Base-by-base conservation (phyloP, 1,284 basidiomycete genomes). In the Peniophora sp. region DNA sequence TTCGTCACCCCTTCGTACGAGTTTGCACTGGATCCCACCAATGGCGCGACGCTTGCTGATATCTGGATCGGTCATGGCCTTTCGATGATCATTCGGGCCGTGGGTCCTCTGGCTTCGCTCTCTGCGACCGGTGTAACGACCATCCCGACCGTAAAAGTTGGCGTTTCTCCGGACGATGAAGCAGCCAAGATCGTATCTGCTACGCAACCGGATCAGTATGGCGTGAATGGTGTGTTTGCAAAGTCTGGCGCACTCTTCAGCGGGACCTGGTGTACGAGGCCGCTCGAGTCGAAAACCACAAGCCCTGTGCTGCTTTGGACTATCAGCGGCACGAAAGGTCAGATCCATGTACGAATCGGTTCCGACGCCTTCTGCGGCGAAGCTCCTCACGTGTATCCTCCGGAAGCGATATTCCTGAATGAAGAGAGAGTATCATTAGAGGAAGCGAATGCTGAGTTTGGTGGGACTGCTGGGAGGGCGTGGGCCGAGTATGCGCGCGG, bases 251-350 rank as follows among this genome's bases (percentile, higher is more conserved):
- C 42, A 5, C 23, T 52, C 17, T 18, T 48, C 39, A 48, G 37
- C 27, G 42, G 41, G 20, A 48, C 18, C 23, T 52, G 47, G 51
- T 47, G 47, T 17, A 15, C 43, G n/a, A n/a, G 22, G 6, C 10
- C 41, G 1, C 20, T 39, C 2, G 18, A 23, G 10, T 11, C 23
- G 20, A 23, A 43, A 9, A 47, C 34, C 24, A 22, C 46, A 47
- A 17, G 12, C 1, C 49, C 49, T 5, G 17, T 41, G 42, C 49
- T 58, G 15, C 27, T 39, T 8, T 57, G 54, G 55, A 12, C 49
- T 14, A 56, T 56, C 24, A 55, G 54, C n/a, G 55, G 58, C 3
- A 51, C 55, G n/a, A 46, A 60, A 24, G 58, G 58, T 1, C 52
- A 35, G 9, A 44, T 60, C 47, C 27, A 48, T 3, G 45, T 60